phyloP scores from a whole-genome alignment of 345 rosid genomes.

The Rhizophora mangle region DNA sequence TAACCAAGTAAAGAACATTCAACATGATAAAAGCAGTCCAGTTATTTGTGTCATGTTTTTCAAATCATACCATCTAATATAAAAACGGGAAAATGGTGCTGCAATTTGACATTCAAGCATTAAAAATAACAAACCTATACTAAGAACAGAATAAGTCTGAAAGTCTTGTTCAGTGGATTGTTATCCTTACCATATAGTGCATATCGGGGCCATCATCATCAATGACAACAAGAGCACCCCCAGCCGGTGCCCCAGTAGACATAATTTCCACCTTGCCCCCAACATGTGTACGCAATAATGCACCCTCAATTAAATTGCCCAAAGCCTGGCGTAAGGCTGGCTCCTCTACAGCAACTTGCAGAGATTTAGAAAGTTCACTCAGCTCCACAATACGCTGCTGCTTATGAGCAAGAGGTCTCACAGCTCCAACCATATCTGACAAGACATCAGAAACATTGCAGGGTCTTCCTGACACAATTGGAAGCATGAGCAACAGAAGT shows the following conservation, averaged over 20 bases:
- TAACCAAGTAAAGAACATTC: background rate
- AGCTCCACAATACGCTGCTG: conserved; percentile 75
- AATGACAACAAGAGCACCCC: conserved; percentile 71
- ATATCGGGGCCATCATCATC: conserved; percentile 95
- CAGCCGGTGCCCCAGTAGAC: conserved; percentile 74
- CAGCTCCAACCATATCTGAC: conserved; percentile 67
- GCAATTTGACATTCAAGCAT: no score
- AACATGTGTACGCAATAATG: conserved; percentile 74
- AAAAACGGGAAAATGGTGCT: no score
- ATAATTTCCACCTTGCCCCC: conserved; percentile 75
- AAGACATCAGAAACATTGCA: conserved; percentile 79
- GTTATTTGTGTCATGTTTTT: no score
- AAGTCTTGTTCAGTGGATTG: background rate
- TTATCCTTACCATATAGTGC: conserved; percentile 75
- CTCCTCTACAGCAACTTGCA: conserved; percentile 83
- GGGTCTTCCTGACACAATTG: conserved; percentile 85
- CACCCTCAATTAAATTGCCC: conserved; percentile 95
- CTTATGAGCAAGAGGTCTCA: conserved; percentile 69
- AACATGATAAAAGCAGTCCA: background rate
- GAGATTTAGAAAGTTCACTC: conserved; percentile 43
- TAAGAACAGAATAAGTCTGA: background rate
- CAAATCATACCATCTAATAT: no score
- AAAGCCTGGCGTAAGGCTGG: conserved; percentile 85
- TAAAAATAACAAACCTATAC: no score
- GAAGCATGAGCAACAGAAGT: conserved; percentile 37